Evolutionary conservation across 169 alveolate species (phyloP), one percentile per base, ranked within the genome.

Genomic region (Eimeria praecox): DNA sequence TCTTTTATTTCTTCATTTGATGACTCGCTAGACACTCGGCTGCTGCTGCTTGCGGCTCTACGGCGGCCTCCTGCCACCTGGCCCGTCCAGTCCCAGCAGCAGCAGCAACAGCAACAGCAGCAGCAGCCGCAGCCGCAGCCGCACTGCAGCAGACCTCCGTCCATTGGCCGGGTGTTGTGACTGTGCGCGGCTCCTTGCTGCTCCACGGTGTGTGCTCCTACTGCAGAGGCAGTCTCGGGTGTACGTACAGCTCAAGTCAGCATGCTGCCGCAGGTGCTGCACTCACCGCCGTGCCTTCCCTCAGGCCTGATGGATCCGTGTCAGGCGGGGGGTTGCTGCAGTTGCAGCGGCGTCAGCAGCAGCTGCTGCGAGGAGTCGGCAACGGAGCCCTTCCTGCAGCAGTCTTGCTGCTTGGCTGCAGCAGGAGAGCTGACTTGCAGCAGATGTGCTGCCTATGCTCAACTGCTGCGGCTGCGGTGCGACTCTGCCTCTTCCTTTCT

Each of bases 11-110:
- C 73, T 24, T 10, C 91, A 52, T 46, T 83, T 54, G 75, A 83
- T 83, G 91, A 83, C 91, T 14, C 75, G 77, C 56, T 83, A 83
- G 91, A 33, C 52, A 6, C 56, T 62, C 75, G 33, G 91, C 91
- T 83, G 91, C 91, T 83, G 91, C 91, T 83, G 91, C 91, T 30
- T n/a, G 91, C 91, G 91, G 91, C 59, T 54, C 49, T 33, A 38
- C 73, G 77, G 91, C 91, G 91, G 91, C 91, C 75, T 33, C 64
- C 62, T n/a, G 75, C 77, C 91, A 10, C 66, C 75, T 35, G 52
- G 91, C 56, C 75, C 75, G 71, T 40, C 77, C 77, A 54, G 75
- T 49, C 91, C 91, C 91, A 62, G 75, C 91, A 83, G 91, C 91
- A 83, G 91, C 91, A 83, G 91, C 91, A 83, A 77, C 91, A 83